Percentiles rank a stretch among this genome's conserved stretches.
These are phyloP conservation scores for Chalciporus chontae DNA, from an alignment of 768 basidiomycete species.

Conservation along the genomic window DNA sequence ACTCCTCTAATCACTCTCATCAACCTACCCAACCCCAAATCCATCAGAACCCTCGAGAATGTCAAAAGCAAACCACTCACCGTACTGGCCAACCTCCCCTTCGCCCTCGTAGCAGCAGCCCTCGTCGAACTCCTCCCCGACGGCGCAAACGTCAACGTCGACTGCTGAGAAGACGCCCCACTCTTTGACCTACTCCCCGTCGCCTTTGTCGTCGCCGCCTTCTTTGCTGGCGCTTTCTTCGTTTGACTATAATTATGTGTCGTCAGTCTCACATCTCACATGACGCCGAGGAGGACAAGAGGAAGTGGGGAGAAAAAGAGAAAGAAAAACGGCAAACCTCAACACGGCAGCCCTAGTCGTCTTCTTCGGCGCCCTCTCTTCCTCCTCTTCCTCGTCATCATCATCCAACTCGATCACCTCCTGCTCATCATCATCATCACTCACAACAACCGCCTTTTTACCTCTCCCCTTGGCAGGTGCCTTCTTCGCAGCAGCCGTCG, in stretches of 20 bases:
- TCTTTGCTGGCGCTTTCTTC: constrained; percentile 50
- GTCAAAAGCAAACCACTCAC: constrained; percentile 27
- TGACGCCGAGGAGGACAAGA: too few species aligned
- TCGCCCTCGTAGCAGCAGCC: constrained; percentile 67
- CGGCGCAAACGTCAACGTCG: constrained; percentile 63
- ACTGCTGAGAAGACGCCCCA: constrained; percentile 27
- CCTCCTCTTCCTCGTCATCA: constrained; percentile 53
- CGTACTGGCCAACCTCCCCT: constrained; percentile 51
- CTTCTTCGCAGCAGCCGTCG: constrained; percentile 29
- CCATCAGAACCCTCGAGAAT: too few species aligned
- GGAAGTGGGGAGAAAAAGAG: constrained; percentile 29
- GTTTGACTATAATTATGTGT: constrained; percentile 31
- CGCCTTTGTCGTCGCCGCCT: constrained; percentile 35
- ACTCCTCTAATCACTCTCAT: too few species aligned
- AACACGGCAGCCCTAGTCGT: constrained; percentile 63
- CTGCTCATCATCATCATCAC: constrained; percentile 49
- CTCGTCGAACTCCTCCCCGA: constrained; percentile 53
- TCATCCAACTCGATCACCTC: constrained; percentile 54
- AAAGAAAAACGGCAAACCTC: constrained; percentile 43
- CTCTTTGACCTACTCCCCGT: constrained; percentile 32
- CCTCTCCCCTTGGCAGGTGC: constrained; percentile 48
- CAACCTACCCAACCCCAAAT: too few species aligned
- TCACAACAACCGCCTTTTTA: constrained; percentile 51
- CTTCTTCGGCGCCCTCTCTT: constrained; percentile 46
- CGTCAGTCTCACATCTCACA: background rate